Base-by-base conservation (phyloP, 2,329 filamentous ascomycete genomes). In the Setomelanomma holmii region DNA sequence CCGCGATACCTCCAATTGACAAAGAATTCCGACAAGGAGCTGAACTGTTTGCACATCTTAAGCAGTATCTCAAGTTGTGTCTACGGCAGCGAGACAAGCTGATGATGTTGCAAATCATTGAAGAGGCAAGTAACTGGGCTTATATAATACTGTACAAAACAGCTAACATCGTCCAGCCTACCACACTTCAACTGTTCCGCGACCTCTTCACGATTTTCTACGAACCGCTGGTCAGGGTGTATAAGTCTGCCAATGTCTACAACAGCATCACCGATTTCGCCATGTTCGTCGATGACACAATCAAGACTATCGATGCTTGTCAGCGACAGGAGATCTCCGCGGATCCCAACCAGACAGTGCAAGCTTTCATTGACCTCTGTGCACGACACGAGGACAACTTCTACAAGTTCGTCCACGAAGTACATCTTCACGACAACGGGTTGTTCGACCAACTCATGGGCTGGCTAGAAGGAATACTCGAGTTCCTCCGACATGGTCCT, bases 131-230 rank as follows among this genome's bases (percentile, higher is more conserved):
- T 50, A 50, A 12, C 5, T 12, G 16, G 11, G 12, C 45, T 4
- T 16, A 5, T 38, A 14, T 40, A 7, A 42, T 39, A 21, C 14
- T 12, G 11, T 8, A n/a, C 23, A 10, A 7, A 8, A 21, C 20
- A 49, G 45, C 69, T 69, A 55, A 72, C 60, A 34, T 3, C 19
- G 27, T 22, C 11, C 51, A 80, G 78, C 91, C 95, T 0, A 93
- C 93, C n/a, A 98, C 95, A 0, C 82, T 99, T n/a, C 89, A 96
- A 71, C 83, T 99, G 22, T 95, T 99, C 83, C 87, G 92, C 41
- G 95, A 99, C 68, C 83, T 99, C 20, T 98, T 99, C 74, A 96
- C 92, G 27, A 98, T 99, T 71, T 99, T 99, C 79, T 99, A 99
- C 76, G 95, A 99, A 72, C 95, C 95, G 0, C 86, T 99, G 19